Evolutionary conservation across 208 protist genomes (phyloP).

Genomic region (Acanthamoeba healyi): DNA sequence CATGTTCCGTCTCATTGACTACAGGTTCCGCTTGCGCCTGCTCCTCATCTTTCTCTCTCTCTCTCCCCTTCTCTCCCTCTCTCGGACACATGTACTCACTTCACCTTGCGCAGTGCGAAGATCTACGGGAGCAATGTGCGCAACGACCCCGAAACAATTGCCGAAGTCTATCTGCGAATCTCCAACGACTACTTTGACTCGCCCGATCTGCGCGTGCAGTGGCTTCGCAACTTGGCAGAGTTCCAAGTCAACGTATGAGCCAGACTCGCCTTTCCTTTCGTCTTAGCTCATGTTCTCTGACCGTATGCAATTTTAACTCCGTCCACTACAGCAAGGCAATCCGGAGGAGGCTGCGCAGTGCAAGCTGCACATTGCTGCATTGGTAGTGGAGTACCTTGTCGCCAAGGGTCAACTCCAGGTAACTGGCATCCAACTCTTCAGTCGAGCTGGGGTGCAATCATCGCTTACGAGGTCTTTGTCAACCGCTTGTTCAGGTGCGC

Average conservation of each 20-base stretch:
- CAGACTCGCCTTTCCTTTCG: neutral
- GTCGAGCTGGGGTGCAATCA: too few relatives aligned
- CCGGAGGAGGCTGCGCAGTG: constrained; percentile 39
- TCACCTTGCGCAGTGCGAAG: constrained; percentile 31
- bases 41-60: too few relatives aligned
- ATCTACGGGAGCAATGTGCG: constrained; percentile 7
- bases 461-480: neutral
- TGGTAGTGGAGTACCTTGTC: constrained; percentile 29
- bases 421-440: too few relatives aligned
- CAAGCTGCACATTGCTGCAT: constrained; percentile 40
- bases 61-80: neutral
- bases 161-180: constrained; percentile 81
- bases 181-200: constrained; percentile 80
- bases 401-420: neutral
- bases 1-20: constrained; percentile 62
- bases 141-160: constrained; percentile 85
- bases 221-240: constrained; percentile 79
- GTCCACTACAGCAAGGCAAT: neutral
- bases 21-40: neutral
- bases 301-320: neutral
- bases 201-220: constrained; percentile 84
- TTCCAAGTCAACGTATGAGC: constrained; percentile 72
- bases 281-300: neutral
- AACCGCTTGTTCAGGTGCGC: neutral
- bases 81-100: neutral